Conservation (phyloP, 148 eudicot species). For the Camellia sinensis region DNA sequence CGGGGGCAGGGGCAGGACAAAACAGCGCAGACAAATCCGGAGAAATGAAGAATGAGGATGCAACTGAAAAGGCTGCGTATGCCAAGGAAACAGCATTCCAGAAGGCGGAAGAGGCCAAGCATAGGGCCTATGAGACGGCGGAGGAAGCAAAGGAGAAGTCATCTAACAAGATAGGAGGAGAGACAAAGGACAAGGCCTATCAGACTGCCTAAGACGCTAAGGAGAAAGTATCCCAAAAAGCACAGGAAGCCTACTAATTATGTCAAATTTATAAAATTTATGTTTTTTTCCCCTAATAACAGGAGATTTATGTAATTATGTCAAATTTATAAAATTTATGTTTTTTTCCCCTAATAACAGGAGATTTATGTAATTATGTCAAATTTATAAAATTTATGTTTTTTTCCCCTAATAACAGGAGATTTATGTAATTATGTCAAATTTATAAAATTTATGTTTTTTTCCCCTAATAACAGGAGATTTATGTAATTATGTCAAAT, state of each 20-base stretch:
- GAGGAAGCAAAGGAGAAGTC: slow-evolving; percentile 14
- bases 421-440: too few species aligned
- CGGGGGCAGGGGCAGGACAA: neutral
- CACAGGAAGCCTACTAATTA: neutral
- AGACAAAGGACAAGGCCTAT: slow-evolving; percentile 2
- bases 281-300: too few species aligned
- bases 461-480: too few species aligned
- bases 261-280: too few species aligned
- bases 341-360: too few species aligned
- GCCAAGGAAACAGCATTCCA: slow-evolving; percentile 19
- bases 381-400: too few species aligned
- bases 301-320: too few species aligned
- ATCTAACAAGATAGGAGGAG: slow-evolving; percentile 3
- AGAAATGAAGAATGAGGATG: slow-evolving; percentile 4
- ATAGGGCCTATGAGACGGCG: slow-evolving; percentile 16
- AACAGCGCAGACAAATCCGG: neutral
- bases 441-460: too few species aligned
- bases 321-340: too few species aligned
- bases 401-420: too few species aligned
- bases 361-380: too few species aligned
- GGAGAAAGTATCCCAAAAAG: slow-evolving; percentile 14
- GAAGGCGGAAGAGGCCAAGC: slow-evolving; percentile 11
- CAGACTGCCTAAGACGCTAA: slow-evolving; percentile 18
- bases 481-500: too few species aligned
- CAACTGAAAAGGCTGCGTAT: neutral